Base-by-base conservation (phyloP, 495 filamentous ascomycete genomes). In the Ramalina peruviana region DNA sequence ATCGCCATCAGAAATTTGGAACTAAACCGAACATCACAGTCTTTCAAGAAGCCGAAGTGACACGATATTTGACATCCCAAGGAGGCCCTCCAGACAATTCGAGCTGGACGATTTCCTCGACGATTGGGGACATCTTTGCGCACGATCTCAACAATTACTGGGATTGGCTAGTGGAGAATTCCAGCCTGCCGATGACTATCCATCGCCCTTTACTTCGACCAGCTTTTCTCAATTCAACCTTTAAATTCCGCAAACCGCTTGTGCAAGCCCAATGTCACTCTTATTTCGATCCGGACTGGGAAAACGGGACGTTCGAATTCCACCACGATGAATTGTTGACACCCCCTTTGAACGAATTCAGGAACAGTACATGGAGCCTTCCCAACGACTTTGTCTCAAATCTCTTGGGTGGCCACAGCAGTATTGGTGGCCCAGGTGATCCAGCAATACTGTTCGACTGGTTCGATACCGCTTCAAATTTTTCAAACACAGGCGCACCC, bases 121-220 rank as follows among this genome's bases (percentile, higher is more conserved):
- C 51, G 3, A n/a, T 53, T 17, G 30, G 30, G n/a, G 43, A n/a
- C 3, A 16, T 17, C 15, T 49, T 49, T 36, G 51, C 38, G 6
- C 15, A 36, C n/a, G 51, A 53, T 27, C 44, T 53, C 9, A 25
- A 36, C 7, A 21, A 53, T 26, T 53, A 49, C n/a, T 54, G 52
- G 46, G 52, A 54, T 23, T 54, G 51, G 51, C 40, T 49, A 26
- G 52, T 45, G n/a, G 46, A 54, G 47, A 54, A 54, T 17, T 27
- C n/a, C 17, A 54, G 40, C 20, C 30, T 50, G 20, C 36, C 46
- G 17, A 36, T 9, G 25, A 43, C 25, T 4, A 19, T 44, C 19
- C 21, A 27, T 47, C 44, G 51, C 10, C 51, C 51, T 15, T 42
- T 53, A 27, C 36, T 53, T 48, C 43, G 38, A 42, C 51, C 51